Conservation (phyloP, 75 land plant genomes). For the Cryptomeria japonica region DNA sequence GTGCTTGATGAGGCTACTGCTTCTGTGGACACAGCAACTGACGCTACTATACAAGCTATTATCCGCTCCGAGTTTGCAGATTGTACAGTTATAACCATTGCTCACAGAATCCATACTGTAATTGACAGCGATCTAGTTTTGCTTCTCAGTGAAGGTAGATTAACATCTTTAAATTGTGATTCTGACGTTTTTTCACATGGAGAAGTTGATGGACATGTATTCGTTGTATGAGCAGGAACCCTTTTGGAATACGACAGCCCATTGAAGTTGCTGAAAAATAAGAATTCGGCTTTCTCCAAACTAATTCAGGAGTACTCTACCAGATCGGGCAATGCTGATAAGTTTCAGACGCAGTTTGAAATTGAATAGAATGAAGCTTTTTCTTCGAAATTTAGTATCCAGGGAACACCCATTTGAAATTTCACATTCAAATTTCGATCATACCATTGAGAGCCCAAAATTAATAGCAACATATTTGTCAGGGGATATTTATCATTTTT, state of each 20-base stretch:
- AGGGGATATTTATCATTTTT: background rate
- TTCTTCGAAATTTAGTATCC: background rate
- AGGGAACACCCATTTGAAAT: background rate
- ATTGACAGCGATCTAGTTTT: constrained; percentile 86
- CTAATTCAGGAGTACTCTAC: constrained; percentile 19
- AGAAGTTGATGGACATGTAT: background rate
- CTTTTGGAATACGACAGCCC: constrained; percentile 18
- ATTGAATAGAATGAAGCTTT: background rate
- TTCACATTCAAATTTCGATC: too few relatives aligned
- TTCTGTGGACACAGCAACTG: constrained; percentile 87
- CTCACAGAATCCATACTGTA: constrained; percentile 92
- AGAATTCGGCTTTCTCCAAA: constrained; percentile 14
- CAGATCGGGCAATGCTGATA: constrained; percentile 12
- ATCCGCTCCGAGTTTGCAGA: constrained; percentile 67
- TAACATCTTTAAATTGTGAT: background rate
- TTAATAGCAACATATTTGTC: background rate
- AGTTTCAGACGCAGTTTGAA: background rate
- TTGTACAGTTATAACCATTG: constrained; percentile 81
- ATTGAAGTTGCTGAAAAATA: constrained; percentile 16
- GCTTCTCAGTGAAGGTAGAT: constrained; percentile 78
- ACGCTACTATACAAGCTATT: constrained; percentile 72
- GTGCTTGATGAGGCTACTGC: constrained; percentile 96
- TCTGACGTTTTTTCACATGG: background rate
- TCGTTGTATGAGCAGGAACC: constrained; percentile 19
- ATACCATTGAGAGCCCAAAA: background rate